Evolutionary conservation across 495 filamentous ascomycete species (phyloP).

Genomic region (Ramalina intermedia): DNA sequence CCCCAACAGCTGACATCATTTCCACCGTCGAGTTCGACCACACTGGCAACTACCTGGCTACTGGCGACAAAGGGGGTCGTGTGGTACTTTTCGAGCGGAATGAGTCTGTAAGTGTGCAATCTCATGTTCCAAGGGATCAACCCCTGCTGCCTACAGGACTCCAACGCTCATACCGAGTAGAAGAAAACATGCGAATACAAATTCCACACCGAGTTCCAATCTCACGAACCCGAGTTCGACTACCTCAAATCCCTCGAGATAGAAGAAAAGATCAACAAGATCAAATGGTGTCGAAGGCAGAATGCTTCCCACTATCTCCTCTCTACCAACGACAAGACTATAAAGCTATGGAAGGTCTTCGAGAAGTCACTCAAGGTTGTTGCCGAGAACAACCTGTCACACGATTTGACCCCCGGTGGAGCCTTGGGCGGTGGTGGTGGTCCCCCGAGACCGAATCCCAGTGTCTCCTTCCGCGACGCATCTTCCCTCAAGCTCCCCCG

Average conservation of each 20-base stretch:
- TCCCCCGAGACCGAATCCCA: slow-evolving; percentile 49
- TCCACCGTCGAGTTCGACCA: slow-evolving; percentile 99
- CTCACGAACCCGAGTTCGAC: slow-evolving; percentile 97
- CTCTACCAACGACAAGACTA: slow-evolving; percentile 98
- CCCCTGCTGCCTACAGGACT: background rate
- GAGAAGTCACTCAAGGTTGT: slow-evolving; percentile 98
- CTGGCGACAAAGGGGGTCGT: slow-evolving; percentile 92
- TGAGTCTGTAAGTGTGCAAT: slow-evolving; percentile 58
- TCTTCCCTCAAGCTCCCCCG: slow-evolving; percentile 80
- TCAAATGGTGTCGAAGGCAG: slow-evolving; percentile 97
- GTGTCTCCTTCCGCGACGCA: slow-evolving; percentile 63
- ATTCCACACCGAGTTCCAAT: slow-evolving; percentile 99
- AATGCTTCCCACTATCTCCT: slow-evolving; percentile 97
- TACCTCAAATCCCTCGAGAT: slow-evolving; percentile 98
- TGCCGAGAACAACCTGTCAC: slow-evolving; percentile 94
- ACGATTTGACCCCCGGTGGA: slow-evolving; percentile 74
- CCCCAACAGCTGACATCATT: slow-evolving; percentile 79
- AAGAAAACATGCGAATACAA: slow-evolving; percentile 99
- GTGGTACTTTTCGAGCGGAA: slow-evolving; percentile 97
- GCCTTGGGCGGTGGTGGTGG: slow-evolving; percentile 61
- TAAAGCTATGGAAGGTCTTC: slow-evolving; percentile 99
- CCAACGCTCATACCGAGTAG: slow-evolving; percentile 32
- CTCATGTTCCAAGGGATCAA: background rate
- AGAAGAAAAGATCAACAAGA: slow-evolving; percentile 99
- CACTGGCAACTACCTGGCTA: slow-evolving; percentile 94